phyloP scores from a whole-genome alignment of 2,329 filamentous ascomycete species.

The Claviceps quebecensis region DNA sequence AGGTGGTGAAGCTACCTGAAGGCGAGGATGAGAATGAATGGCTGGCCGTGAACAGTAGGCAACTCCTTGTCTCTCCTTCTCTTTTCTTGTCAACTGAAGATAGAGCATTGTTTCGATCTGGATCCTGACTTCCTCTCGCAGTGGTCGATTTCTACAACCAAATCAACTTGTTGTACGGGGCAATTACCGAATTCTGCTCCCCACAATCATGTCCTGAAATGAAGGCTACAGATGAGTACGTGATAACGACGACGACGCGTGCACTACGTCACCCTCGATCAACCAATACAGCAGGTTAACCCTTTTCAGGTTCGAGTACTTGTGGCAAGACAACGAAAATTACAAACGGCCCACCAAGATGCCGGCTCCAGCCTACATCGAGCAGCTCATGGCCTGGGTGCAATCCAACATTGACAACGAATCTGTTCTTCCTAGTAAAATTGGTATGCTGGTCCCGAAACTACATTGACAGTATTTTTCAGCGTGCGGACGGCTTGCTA shows the following conservation, averaged over 20 bases:
- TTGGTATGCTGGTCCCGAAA: conserved; percentile 38
- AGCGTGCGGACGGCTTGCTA: background rate
- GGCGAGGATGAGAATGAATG: conserved; percentile 97
- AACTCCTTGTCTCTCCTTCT: background rate
- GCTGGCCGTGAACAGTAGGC: conserved; percentile 87
- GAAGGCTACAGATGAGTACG: conserved; percentile 98
- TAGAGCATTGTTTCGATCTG: background rate
- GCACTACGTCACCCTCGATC: background rate
- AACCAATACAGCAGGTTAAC: background rate
- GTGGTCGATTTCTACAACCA: conserved; percentile 99
- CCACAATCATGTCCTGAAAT: conserved; percentile 95
- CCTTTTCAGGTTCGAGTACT: conserved; percentile 70
- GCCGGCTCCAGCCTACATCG: conserved; percentile 92
- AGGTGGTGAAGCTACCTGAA: conserved; percentile 92
- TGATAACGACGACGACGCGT: background rate
- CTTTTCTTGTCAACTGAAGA: background rate
- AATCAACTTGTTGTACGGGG: conserved; percentile 96
- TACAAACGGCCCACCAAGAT: conserved; percentile 97
- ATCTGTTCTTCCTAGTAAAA: conserved; percentile 83
- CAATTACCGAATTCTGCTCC: conserved; percentile 98
- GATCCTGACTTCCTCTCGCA: conserved; percentile 20
- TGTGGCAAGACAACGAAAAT: conserved; percentile 92
- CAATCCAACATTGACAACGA: conserved; percentile 94
- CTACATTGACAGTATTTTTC: background rate
- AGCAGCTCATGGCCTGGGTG: conserved; percentile 95